Evolutionary conservation across 176 grass and related monocot species (phyloP).

Genomic region (Raddia guianensis): DNA sequence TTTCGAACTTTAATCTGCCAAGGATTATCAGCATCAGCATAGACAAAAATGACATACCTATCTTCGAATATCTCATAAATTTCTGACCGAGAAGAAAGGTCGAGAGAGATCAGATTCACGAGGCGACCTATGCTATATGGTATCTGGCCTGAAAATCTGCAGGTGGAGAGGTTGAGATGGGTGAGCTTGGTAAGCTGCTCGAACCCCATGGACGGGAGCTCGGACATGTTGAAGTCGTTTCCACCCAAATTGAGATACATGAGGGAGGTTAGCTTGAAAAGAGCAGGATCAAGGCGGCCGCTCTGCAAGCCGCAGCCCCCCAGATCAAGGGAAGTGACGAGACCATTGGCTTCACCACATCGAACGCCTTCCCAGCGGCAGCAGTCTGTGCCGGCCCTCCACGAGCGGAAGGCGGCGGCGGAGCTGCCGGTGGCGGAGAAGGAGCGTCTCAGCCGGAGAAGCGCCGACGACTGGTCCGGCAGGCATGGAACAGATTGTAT

Average conservation of each 20-base stretch:
- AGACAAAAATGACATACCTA: too few relatives aligned
- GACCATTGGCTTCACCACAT: conserved; percentile 28
- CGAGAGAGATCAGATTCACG: conserved; percentile 39
- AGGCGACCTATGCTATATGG: conserved; percentile 39
- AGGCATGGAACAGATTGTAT: not conserved
- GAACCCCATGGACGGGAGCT: conserved; percentile 35
- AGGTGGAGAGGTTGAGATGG: conserved; percentile 61
- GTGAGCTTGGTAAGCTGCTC: conserved; percentile 45
- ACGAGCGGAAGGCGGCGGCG: not conserved
- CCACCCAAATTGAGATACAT: conserved; percentile 38
- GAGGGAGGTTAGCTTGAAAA: conserved; percentile 55
- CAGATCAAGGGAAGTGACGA: conserved; percentile 51
- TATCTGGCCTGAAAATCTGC: conserved; percentile 40
- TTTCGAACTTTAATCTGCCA: not conserved
- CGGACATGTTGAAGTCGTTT: conserved; percentile 35
- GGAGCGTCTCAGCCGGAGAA: not conserved
- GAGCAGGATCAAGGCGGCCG: not conserved
- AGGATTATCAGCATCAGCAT: not conserved
- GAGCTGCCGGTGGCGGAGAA: not conserved
- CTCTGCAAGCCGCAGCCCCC: conserved; percentile 19
- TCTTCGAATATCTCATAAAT: too few relatives aligned
- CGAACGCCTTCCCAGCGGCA: conserved; percentile 5
- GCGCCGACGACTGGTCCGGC: not conserved
- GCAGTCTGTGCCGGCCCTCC: conserved; percentile 3
- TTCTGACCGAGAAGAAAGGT: conserved; percentile 21